These are phyloP conservation scores for Umbellularia californica DNA, from an alignment of 164 flowering plant species.

Conservation along the genomic window DNA sequence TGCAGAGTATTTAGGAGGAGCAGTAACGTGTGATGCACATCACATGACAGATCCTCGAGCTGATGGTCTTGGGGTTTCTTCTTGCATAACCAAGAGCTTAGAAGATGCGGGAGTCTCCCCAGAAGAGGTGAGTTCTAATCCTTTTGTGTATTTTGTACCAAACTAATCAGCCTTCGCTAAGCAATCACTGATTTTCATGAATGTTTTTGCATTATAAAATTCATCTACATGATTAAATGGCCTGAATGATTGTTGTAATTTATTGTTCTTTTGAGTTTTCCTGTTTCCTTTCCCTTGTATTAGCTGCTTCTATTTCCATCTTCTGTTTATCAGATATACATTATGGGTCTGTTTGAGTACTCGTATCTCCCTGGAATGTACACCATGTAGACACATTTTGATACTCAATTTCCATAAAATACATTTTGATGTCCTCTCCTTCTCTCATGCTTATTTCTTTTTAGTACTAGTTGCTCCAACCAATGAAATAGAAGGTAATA, in stretches of 20 bases:
- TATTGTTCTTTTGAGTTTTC: not conserved
- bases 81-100: slow-evolving; percentile 56
- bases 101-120: slow-evolving; percentile 67
- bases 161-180: not conserved
- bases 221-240: not conserved
- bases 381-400: too few species aligned
- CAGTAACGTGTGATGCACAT: slow-evolving; percentile 65
- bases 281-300: too few species aligned
- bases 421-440: too few species aligned
- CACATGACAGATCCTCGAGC: slow-evolving; percentile 70
- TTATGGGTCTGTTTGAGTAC: too few species aligned
- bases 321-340: too few species aligned
- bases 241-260: not conserved
- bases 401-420: too few species aligned
- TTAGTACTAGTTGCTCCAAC: too few species aligned
- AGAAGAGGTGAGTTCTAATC: slow-evolving; percentile 43
- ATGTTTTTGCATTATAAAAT: not conserved
- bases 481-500: too few species aligned
- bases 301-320: too few species aligned
- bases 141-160: not conserved
- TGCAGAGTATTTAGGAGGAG: slow-evolving; percentile 67
- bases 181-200: not conserved
- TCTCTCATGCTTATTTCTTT: too few species aligned
- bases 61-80: slow-evolving; percentile 70
- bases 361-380: too few species aligned